Base-by-base conservation (phyloP, 1,284 basidiomycete species). In the Cryptococcus floricola region DNA sequence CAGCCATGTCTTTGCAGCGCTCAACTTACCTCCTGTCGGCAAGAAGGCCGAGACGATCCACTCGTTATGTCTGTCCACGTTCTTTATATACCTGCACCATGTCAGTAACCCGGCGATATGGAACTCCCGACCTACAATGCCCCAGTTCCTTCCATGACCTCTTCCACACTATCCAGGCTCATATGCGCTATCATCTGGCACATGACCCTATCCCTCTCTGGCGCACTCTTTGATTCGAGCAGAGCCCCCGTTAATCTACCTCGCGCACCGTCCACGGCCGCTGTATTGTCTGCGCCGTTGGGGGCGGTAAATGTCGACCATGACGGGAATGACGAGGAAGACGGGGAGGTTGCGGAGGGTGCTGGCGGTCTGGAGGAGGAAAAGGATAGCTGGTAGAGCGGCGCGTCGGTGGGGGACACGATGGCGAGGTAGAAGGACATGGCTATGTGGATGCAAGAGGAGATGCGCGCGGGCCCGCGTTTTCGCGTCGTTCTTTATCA, bases 111-210 rank as follows among this genome's bases (percentile, higher is more conserved):
- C 18, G 18, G 16, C 23, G 19, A 42, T 37, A 43, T 47, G 42
- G 27, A 18, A 18, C 18, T 5, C 10, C 28, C 31, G 4, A 79
- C 88, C 75, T 76, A 94, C 93, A 97, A 90, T 59, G 82, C 82
- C 61, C 84, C 86, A 66, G 92, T 90, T 61, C 86, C 86, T 60
- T 87, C 83, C 84, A 91, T 89, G 48, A 88, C 83, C 70, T 97
- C 91, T 70, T 97, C 94, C 59, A 97, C 84, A 64, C 86, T 85
- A 77, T 95, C 93, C 70, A 97, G 77, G 66, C 88, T 90, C 47
- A 91, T 91, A 73, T 96, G 93, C 39, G 91, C 92, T 67, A 96
- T 89, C 88, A 97, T 93, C 80, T 97, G 92, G 64, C 94, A 88
- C 57, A 97, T 52, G 3, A 53, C 56, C 28, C 59, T 88, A 82